Conservation (phyloP, 2,329 filamentous ascomycete genomes). For the Cercospora sp. region DNA sequence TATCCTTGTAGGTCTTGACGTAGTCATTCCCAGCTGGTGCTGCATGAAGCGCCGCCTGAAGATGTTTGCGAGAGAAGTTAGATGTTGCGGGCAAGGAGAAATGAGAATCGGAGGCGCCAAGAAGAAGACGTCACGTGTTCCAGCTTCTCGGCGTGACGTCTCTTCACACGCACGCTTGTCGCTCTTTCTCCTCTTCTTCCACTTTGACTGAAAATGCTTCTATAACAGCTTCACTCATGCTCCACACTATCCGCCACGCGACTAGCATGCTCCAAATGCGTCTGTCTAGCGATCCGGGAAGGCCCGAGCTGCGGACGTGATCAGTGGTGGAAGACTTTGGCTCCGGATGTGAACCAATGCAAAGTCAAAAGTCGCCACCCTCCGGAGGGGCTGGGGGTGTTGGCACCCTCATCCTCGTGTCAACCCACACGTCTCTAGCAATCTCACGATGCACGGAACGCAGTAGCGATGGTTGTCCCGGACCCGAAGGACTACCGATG, state of each 20-base stretch:
- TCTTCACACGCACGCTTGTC: background rate
- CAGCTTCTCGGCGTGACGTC: background rate
- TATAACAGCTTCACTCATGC: background rate
- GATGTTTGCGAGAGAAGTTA: too few relatives aligned
- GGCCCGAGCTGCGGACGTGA: background rate
- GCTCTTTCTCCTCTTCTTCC: background rate
- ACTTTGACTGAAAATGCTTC: background rate
- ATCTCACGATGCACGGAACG: background rate
- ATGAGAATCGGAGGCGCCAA: background rate
- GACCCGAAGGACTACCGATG: conserved; percentile 23
- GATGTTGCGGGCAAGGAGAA: background rate
- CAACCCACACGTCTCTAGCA: background rate
- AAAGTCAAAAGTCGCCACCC: conserved; percentile 2
- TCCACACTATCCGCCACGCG: background rate
- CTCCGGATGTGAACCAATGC: background rate
- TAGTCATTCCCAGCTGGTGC: background rate
- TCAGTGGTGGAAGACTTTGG: background rate
- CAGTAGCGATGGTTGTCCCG: conserved; percentile 9
- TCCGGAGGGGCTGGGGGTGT: conserved; percentile 6
- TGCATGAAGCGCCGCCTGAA: background rate
- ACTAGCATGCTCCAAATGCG: background rate
- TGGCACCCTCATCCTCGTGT: background rate
- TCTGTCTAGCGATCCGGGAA: background rate
- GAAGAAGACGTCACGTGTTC: background rate
- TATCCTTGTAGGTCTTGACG: background rate